Base-by-base conservation (phyloP, 495 filamentous ascomycete species). In the Xylaria venustula region DNA sequence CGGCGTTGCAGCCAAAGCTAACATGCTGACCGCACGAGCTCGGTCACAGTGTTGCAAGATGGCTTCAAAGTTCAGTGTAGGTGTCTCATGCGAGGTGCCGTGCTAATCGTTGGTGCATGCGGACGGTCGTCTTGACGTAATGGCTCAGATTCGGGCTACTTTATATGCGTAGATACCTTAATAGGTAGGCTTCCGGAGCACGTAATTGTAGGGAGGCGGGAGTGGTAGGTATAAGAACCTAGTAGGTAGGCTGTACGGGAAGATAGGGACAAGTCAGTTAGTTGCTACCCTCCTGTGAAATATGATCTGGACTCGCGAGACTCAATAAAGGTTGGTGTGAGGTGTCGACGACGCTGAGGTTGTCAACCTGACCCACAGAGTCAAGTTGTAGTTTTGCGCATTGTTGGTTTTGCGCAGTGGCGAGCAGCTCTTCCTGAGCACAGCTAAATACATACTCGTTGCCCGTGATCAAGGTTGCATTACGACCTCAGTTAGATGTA, bases 71-170 rank as follows among this genome's bases (percentile, higher is more conserved):
- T n/a, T n/a, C 45, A 58, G 34, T 32, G 44, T 0, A 6, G 26
- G 22, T 14, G 11, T 5, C 7, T 11, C 32, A 26, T 40, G n/a
- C 36, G 28, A 45, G 23, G 28, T 11, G 3, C 8, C 7, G 51
- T 41, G 28, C n/a, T 14, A 8, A 32, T 26, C n/a, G n/a, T n/a
- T n/a, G 40, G n/a, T 44, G 34, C 11, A 50, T 36, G 37, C 15
- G 7, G 37, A 26, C 19, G 25, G 47, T 23, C 37, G 25, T 44
- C 26, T 60, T 60, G 57, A 60, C 47, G 57, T 60, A 60, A 60
- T 52, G 26, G 17, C 11, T 23, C 36, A 22, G 6, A 12, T 34
- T 45, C 17, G 36, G 14, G 37, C 15, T 3, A 15, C 7, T 5
- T 40, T 34, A 5, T 34, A 34, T 34, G 14, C 3, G 14, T 8